Evolutionary conservation across 169 alveolate species (phyloP).

Genomic region (Plasmodium vinckei): DNA sequence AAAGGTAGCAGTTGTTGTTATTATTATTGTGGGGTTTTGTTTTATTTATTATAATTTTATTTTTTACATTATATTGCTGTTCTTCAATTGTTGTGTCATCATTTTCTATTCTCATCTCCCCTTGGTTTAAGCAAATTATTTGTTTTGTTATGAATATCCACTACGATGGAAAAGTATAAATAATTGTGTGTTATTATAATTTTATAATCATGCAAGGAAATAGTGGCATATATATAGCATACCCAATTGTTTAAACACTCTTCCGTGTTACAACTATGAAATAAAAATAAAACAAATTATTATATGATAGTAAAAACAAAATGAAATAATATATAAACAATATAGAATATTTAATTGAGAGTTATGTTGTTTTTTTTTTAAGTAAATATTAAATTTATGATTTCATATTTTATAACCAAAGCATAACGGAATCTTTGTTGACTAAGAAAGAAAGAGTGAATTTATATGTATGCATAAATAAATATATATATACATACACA

Average conservation of each 20-base stretch:
- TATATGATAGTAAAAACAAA: not conserved
- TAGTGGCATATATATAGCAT: not conserved
- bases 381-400: too few species aligned
- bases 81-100: slow-evolving; percentile 63
- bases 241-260: slow-evolving; percentile 2
- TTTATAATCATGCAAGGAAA: not conserved
- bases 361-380: not conserved
- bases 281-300: not conserved
- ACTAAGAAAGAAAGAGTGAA: slow-evolving; percentile 12
- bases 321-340: not conserved
- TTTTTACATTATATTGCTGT: slow-evolving; percentile 34
- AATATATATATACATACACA: too few species aligned
- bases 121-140: slow-evolving; percentile 62
- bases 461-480: not conserved
- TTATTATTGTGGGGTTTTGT: not conserved
- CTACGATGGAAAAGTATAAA: slow-evolving; percentile 1
- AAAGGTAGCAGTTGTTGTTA: not conserved
- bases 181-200: too few species aligned
- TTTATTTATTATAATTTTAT: not conserved
- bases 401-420: slow-evolving; percentile 25
- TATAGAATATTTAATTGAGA: not conserved
- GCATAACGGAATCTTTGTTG: slow-evolving; percentile 51
- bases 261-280: slow-evolving; percentile 1
- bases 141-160: slow-evolving; percentile 72
- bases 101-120: slow-evolving; percentile 57